phyloP scores from a whole-genome alignment of 371 early-diverging fungal genomes.

The Apophysomyces sp. region DNA sequence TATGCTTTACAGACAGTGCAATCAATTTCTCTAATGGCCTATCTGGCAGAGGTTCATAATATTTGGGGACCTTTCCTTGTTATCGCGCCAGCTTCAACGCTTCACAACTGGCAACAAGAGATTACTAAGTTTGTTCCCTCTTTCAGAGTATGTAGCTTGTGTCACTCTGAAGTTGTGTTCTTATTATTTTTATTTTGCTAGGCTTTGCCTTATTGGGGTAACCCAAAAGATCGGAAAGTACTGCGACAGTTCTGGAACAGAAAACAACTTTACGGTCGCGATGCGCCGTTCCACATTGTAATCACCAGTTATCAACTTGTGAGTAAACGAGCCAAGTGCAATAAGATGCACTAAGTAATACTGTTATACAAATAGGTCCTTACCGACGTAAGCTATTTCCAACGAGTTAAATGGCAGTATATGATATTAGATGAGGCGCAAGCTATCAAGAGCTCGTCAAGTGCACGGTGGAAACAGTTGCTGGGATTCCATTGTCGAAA shows the following conservation, averaged over 20 bases:
- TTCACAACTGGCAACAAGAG: slow-evolving; percentile 99
- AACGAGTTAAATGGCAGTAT: slow-evolving; percentile 95
- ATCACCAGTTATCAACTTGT: slow-evolving; percentile 95
- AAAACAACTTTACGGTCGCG: slow-evolving; percentile 75
- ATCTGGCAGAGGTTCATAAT: slow-evolving; percentile 85
- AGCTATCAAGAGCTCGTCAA: slow-evolving; percentile 92
- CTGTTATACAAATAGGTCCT: slow-evolving; percentile 46
- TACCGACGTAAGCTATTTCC: slow-evolving; percentile 85
- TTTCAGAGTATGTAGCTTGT: slow-evolving; percentile 63
- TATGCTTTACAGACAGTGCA: slow-evolving; percentile 81
- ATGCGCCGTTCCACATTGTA: slow-evolving; percentile 90
- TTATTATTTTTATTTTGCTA: slow-evolving; percentile 6
- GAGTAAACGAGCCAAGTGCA: not conserved
- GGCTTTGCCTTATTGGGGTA: slow-evolving; percentile 93
- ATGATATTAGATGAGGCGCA: slow-evolving; percentile 99
- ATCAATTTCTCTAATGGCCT: slow-evolving; percentile 91
- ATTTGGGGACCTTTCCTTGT: slow-evolving; percentile 97
- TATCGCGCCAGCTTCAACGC: slow-evolving; percentile 93
- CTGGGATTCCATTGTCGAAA: slow-evolving; percentile 93
- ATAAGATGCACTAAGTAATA: not conserved
- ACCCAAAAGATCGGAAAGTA: slow-evolving; percentile 82
- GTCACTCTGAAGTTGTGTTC: not conserved
- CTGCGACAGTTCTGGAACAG: slow-evolving; percentile 84
- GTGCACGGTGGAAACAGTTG: slow-evolving; percentile 92
- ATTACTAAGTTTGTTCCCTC: slow-evolving; percentile 87